Evolutionary conservation across 192 early-diverging fungal genomes (phyloP), one percentile per base, ranked within the genome.

Genomic region (Powellomyces hirtus): DNA sequence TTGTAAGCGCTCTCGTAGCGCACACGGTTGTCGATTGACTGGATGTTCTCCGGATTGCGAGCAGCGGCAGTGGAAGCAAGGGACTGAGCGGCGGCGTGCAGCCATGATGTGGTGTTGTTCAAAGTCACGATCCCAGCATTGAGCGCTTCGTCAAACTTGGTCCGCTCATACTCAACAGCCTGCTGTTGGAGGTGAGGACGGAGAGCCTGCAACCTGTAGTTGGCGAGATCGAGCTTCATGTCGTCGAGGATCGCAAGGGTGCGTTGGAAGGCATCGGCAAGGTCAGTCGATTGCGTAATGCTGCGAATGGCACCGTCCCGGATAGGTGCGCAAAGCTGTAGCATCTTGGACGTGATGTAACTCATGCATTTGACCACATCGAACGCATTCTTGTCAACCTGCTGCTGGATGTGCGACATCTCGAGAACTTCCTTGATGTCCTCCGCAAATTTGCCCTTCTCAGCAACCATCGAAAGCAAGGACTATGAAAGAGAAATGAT

Each of bases 221-320:
- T 95, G 30, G 86, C 77, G n/a, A 94, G 66, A 66, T 95, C 93
- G 46, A 92, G 70, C 50, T 84, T 81, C 93, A 95, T 95, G 11
- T 79, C 72, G 26, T 95, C 90, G 33, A 93, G 66, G 0, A 89
- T 40, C 24, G 79, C 83, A 20, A 92, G 66, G 22, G 87, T 79
- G 0, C 50, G 57, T 29, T 84, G 77, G 29, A 88, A 77, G 4
- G 79, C 72, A 22, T 81, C 79, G 18, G 62, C 79, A 0, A 74
- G 36, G 36, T 55, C 68, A 18, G 72, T 20, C 51, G 36, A 74
- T 31, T 38, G 55, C 1, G 49, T 37, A 20, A 75, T 56, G 66
- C 11, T 60, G 30, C 80, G 71, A 24, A 93, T 80, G 10, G 70
- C 68, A 8, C 76, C 61, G 68, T 94, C 92, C 1, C 92, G 84